Base-by-base conservation (phyloP, 441 rosid genomes). In the Croton laevigatus region DNA sequence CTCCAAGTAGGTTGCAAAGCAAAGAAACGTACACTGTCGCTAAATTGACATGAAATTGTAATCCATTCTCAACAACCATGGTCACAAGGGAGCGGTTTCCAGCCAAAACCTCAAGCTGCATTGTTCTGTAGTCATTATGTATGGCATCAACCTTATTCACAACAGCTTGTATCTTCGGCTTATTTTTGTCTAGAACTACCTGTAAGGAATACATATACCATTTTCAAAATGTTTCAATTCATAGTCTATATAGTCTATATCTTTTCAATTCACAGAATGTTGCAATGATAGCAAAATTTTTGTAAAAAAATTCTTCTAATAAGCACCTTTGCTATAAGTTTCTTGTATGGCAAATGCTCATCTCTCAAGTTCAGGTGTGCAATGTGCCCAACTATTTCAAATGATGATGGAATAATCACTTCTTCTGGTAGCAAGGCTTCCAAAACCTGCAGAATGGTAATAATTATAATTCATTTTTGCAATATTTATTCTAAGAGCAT, bases 91-190 rank as follows among this genome's bases (percentile, higher is more conserved):
- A 94, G 78, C 64, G 87, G 74, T 90, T 94, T 79, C 98, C 98
- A 8, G 98, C 97, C 78, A 94, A 85, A 78, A 94, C 87, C 78
- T 94, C 98, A 67, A 91, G 89, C 78, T 90, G 91, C 98, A 91
- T 91, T 49, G 99, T 94, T 78, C 97, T 82, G 81, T 85, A 88
- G 78, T 94, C 97, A 85, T 86, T 90, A 66, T 89, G 84, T 78
- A 92, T 91, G 70, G 83, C 82, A 76, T 90, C 94, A 52, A 80
- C 83, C 88, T 94, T 94, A 78, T 94, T 90, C 65, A 94, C 97
- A 72, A 94, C 95, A 10, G 97, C 91, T 82, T 83, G 84, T 81
- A 94, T 88, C 82, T 94, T 90, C 52, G 96, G 93, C 86, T 84
- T 87, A 76, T 91, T 89, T 81, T 90, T 94, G 75, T 94, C 98